These are phyloP conservation scores for Camelina hispida DNA, from an alignment of 345 rosid species.

Conservation along the genomic window DNA sequence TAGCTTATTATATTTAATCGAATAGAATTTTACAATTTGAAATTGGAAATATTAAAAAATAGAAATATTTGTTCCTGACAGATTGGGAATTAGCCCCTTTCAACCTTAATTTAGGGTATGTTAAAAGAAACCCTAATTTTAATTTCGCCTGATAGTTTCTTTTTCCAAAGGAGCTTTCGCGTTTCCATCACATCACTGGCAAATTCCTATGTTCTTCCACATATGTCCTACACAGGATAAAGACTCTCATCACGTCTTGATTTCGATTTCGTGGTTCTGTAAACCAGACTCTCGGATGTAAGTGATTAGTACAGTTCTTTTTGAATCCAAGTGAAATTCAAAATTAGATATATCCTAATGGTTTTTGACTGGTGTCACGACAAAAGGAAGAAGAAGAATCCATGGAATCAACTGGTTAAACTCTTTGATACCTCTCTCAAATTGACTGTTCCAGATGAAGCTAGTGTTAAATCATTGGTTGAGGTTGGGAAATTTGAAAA, in stretches of 20 bases:
- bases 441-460: slow-evolving; percentile 59
- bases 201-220: neutral
- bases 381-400: neutral
- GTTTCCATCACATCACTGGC: no score
- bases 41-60: no score
- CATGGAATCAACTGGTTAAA: no score
- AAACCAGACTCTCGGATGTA: slow-evolving; percentile 26
- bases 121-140: neutral
- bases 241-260: neutral
- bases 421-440: no score
- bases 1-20: no score
- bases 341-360: neutral
- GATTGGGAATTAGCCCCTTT: no score
- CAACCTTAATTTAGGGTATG: no score
- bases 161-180: neutral
- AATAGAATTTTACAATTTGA: no score
- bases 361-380: neutral
- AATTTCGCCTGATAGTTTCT: neutral
- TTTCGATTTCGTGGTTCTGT: neutral
- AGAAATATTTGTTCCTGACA: no score
- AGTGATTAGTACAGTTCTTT: slow-evolving; percentile 23
- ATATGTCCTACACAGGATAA: neutral
- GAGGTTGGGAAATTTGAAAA: slow-evolving; percentile 66
- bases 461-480: slow-evolving; percentile 61
- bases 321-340: neutral